phyloP scores from a whole-genome alignment of 345 rosid species.

The Gynandropsis gynandra region DNA sequence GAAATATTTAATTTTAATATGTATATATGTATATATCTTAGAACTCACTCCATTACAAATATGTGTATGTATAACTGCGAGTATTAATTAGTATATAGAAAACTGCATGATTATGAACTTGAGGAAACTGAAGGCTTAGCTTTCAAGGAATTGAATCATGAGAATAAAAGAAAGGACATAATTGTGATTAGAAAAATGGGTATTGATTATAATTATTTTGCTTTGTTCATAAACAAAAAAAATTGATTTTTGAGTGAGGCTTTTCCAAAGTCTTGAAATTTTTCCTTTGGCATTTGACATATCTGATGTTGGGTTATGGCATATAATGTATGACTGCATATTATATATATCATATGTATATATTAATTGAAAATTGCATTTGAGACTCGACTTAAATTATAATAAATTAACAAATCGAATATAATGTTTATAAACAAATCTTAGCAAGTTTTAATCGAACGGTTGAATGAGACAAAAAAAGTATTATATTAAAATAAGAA shows the following conservation, averaged over 20 bases:
- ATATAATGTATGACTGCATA: conserved; percentile 1
- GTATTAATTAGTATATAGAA: not conserved
- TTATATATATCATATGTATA: not conserved
- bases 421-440: too few relatives aligned
- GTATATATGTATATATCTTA: too few relatives aligned
- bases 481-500: too few relatives aligned
- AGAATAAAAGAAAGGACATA: conserved; percentile 9
- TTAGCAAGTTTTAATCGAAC: too few relatives aligned
- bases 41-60: conserved; percentile 22
- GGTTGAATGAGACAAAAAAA: too few relatives aligned
- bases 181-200: conserved; percentile 14
- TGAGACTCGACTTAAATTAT: too few relatives aligned
- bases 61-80: not conserved
- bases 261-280: conserved; percentile 20
- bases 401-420: too few relatives aligned
- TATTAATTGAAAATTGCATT: too few relatives aligned
- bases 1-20: too few relatives aligned
- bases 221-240: conserved; percentile 1
- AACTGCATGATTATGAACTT: conserved; percentile 19
- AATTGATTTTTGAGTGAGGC: conserved; percentile 29
- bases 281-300: conserved; percentile 15
- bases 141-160: conserved; percentile 29
- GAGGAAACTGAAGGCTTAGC: conserved; percentile 25
- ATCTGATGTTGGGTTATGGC: conserved; percentile 9
- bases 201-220: not conserved